phyloP scores from a whole-genome alignment of 2,329 filamentous ascomycete species.

The Sporothrix protearum region DNA sequence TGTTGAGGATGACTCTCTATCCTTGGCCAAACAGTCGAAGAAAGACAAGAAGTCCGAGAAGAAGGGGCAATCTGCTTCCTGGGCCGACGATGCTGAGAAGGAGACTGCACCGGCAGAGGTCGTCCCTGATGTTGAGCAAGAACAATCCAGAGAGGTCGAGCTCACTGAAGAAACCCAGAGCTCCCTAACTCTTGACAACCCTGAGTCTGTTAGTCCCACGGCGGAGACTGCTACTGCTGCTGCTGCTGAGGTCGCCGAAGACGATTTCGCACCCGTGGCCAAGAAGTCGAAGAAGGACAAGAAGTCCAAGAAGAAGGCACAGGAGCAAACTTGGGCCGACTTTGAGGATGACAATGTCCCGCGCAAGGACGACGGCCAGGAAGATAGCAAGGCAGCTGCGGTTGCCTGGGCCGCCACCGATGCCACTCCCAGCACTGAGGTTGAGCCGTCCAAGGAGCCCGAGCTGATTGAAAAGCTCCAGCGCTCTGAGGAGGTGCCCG shows the following conservation, averaged over 20 bases:
- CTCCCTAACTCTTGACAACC: background rate
- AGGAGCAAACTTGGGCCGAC: background rate
- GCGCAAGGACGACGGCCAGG: background rate
- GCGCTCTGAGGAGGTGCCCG: background rate
- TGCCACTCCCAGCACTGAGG: background rate
- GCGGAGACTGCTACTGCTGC: background rate
- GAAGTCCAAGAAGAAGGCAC: constrained; percentile 24
- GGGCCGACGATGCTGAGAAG: background rate
- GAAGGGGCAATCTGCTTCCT: background rate
- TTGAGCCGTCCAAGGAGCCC: background rate
- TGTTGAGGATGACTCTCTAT: background rate
- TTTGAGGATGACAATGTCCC: background rate
- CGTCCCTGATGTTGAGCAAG: background rate
- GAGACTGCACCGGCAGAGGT: background rate
- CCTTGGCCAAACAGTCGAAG: constrained; percentile 36
- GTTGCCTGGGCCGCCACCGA: background rate
- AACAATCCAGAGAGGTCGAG: background rate
- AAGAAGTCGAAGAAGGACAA: constrained; percentile 39
- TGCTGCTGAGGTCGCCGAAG: background rate
- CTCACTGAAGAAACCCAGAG: background rate
- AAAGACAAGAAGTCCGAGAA: constrained; percentile 31
- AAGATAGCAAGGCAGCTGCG: background rate
- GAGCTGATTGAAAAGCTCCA: background rate
- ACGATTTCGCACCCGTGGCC: constrained; percentile 6
- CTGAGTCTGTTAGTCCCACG: background rate